Base-by-base conservation (phyloP, 1,284 basidiomycete genomes). In the Rhodotorula sp. region DNA sequence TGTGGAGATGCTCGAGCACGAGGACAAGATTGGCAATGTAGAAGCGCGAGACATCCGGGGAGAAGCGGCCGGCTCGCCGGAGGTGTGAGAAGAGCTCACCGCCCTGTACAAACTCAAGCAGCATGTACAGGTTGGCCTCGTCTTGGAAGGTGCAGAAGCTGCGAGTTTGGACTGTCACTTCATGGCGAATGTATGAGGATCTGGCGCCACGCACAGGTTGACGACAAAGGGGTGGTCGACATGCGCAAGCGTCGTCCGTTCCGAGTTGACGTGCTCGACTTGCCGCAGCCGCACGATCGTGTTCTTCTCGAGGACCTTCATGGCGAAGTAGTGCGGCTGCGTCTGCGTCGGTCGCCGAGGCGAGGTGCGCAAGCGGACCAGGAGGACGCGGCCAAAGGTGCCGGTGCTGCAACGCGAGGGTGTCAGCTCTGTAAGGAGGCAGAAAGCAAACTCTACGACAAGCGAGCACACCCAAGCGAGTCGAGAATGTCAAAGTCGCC, bases 1-100 rank as follows among this genome's bases (percentile, higher is more conserved):
- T 85, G 76, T 94, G 92, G 11, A 98, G 84, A 51, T 92, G 91
- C 81, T 96, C 92, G 46, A 95, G 88, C 59, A 94, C 94, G 77
- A 96, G 92, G 24, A 94, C 91, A 70, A 97, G 94, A 81, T 97
- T 94, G n/a, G 91, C 91, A 34, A 93, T 91, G 77, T 97, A 98
- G 82, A 98, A 97, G 55, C 94, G 84, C 9, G 94, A 93, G 50
- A 94, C 87, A 78, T 96, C 92, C 63, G 92, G 86, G 22, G 93
- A 92, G 89, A 93, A 94, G 64, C 93, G 92, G 71, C 97, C 88
- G 67, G 75, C 68, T 65, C 78, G 73, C 71, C 79, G 52, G 73
- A 71, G 76, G 81, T 97, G 94, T 24, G 94, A 97, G n/a, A 94
- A 94, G 58, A 98, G 86, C 81, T 98, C 94, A 64, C 94, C 94